Base-by-base conservation (phyloP, 2,329 filamentous ascomycete species). In the Tolypocladium pustulatum region DNA sequence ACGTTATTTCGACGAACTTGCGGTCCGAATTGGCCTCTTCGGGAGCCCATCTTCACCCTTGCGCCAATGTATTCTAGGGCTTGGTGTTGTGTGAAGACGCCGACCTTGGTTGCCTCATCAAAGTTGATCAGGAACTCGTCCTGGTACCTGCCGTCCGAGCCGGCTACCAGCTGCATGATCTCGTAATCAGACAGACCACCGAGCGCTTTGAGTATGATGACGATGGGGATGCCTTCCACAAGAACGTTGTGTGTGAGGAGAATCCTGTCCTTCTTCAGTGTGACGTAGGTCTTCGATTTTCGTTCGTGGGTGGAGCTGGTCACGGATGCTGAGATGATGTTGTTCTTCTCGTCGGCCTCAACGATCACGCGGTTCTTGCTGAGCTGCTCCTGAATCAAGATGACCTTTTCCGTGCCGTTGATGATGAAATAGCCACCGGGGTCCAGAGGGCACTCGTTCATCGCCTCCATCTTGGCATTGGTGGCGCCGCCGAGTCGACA, bases 351-450 rank as follows among this genome's bases (percentile, higher is more conserved):
- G 67, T 93, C 90, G 58, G 90, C 87, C 74, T 99, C 95, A 20
- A 99, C 93, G 71, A 99, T 97, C 68, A 99, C 90, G 77, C 94
- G 86, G 74, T 99, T 99, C 82, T 99, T 99, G 81, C 94, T 99
- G 70, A 99, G 78, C 75, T 99, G 94, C 71, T 99, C 95, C 73
- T 99, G 94, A 17, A 99, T 95, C 51, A 99, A 78, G 69, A 99
- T 99, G 65, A 99, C 94, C 78, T 99, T 99, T 73, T 99, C 94
- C 25, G 95, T 97, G 54, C 94, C 94, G 67, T 93, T 91, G 64
- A 97, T 91, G 68, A 99, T 94, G 68, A 99, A 99, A 73, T 99
- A 99, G 57, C 94, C 94, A 62, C 94, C 94, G 0, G 95, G 94
- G 69, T 99, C 94, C 46, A 99, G 79, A 17, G 94, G 91, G 68